Percentiles rank a stretch among this genome's conserved stretches.
Evolutionary conservation across 495 filamentous ascomycete genomes (phyloP).

Genomic region (Cercophora sp.): DNA sequence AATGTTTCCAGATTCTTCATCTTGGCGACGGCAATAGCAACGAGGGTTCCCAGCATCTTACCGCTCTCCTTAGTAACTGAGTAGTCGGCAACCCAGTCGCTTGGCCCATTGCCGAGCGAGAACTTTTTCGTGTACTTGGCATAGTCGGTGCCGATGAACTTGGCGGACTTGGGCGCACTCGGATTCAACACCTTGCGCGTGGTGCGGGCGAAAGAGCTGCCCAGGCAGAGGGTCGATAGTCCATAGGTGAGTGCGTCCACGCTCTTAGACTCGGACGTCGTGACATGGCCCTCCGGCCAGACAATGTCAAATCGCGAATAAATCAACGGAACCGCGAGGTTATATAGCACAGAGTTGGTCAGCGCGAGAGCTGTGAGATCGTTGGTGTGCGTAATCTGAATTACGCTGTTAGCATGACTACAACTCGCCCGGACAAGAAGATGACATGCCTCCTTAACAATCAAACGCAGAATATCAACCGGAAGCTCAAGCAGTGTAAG

Average conservation of each 20-base stretch:
- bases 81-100: constrained; percentile 82
- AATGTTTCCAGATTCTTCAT: constrained; percentile 92
- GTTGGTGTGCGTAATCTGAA: constrained; percentile 84
- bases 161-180: constrained; percentile 4
- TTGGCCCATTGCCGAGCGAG: constrained; percentile 82
- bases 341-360: constrained; percentile 80
- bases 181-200: constrained; percentile 29
- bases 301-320: constrained; percentile 93
- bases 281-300: constrained; percentile 72
- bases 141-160: constrained; percentile 64
- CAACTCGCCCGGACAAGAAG: not conserved
- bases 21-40: constrained; percentile 76
- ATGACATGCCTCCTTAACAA: constrained; percentile 75
- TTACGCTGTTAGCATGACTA: no score
- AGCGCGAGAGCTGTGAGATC: constrained; percentile 80
- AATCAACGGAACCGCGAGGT: constrained; percentile 76
- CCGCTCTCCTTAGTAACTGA: constrained; percentile 83
- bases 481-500: constrained; percentile 72
- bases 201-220: constrained; percentile 64
- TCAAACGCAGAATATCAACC: constrained; percentile 79
- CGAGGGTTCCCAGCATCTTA: constrained; percentile 88
- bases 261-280: constrained; percentile 63
- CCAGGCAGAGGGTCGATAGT: constrained; percentile 78
- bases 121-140: constrained; percentile 85
- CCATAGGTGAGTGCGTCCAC: constrained; percentile 93